Base-by-base conservation (phyloP, 106 monocot species). In the Agapanthus africanus region DNA sequence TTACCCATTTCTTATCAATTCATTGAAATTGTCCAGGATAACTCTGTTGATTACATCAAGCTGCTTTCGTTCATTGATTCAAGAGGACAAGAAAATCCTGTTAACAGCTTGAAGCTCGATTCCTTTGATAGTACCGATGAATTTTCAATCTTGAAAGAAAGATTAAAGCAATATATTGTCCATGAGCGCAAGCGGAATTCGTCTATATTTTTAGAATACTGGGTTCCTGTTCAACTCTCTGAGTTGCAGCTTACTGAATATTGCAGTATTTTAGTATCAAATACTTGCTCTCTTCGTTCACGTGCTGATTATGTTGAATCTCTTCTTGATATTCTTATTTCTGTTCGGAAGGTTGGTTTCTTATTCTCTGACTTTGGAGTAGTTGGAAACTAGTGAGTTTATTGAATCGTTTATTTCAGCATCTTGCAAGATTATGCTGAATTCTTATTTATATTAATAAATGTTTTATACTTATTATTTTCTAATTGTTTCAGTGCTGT, bases 161-260 rank as follows among this genome's bases (percentile, higher is more conserved):
- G 54, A 72, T 80, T 93, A 54, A 76, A 61, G 37, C 66, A 32
- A 38, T 81, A 75, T 76, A 0, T 77, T 68, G 82, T 77, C 50
- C 70, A 78, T 67, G 74, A 84, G 25, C 69, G 77, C 33, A 84
- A 77, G 59, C 25, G 59, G 30, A 82, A 80, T 15, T 59, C 77
- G 8, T 78, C 74, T 41, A 82, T 74, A 59, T 82, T 84, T 72
- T 19, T 76, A 56, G 93, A 94, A 69, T 94, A 78, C 67, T 94
- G 86, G 84, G 93, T 94, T 68, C 93, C 93, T 80, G 86, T 87
- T 78, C 50, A 65, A 23, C 84, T 94, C 46, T 90, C 87, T 21
- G 78, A 71, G 51, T 72, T 94, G 79, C 93, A 94, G 59, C 80
- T 94, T 57, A 87, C 87, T 68, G 67, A 87, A 63, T 90, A 90